A percentile compares a stretch with the other conserved stretches of the same genome.
phyloP scores from a whole-genome alignment of 108 stramenopile genomes.

The Skeletonema grethae region DNA sequence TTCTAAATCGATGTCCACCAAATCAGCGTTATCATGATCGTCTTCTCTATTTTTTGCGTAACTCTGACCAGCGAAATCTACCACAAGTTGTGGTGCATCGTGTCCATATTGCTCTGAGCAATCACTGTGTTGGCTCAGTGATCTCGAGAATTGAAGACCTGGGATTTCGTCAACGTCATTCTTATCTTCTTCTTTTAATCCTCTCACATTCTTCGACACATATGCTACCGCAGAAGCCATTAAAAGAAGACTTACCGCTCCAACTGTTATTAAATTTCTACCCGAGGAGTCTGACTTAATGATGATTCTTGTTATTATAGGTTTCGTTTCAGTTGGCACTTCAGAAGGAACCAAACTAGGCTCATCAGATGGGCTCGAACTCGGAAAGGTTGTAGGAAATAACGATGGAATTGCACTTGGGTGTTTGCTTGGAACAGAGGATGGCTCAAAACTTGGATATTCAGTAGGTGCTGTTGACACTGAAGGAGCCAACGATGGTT shows the following conservation, averaged over 20 bases:
- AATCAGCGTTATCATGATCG: neutral
- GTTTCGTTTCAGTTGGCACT: neutral
- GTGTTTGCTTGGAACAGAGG: neutral
- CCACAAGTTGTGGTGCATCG: neutral
- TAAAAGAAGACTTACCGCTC: neutral
- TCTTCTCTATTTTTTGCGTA: neutral
- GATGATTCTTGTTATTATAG: neutral
- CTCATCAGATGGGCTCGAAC: neutral
- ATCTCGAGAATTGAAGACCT: neutral
- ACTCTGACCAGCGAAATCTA: neutral
- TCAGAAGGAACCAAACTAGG: neutral
- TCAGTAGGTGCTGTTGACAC: neutral
- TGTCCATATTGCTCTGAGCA: neutral
- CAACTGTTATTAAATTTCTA: neutral
- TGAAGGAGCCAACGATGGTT: constrained; percentile 16
- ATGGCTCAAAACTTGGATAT: constrained; percentile 7
- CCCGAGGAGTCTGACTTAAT: neutral
- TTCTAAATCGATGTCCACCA: constrained; percentile 19
- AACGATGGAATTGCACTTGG: too few species aligned
- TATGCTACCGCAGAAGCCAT: neutral
- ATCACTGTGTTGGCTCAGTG: neutral
- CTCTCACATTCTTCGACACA: neutral
- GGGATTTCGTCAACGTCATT: neutral
- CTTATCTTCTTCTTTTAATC: neutral
- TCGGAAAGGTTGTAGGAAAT: neutral